phyloP scores from a whole-genome alignment of 2,329 filamentous ascomycete species.

The Phialophora tarda region DNA sequence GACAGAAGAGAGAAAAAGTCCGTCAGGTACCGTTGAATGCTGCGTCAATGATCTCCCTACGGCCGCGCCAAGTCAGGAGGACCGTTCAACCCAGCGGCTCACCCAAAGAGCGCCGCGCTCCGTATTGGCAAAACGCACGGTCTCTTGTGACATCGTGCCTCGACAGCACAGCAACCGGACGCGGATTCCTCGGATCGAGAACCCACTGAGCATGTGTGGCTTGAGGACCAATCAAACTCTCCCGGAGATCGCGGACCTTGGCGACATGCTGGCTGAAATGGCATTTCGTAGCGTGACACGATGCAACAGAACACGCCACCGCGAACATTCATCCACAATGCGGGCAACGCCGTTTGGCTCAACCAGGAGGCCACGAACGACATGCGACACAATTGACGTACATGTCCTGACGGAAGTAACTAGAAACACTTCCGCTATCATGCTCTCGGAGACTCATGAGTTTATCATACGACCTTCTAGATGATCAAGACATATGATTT shows the following conservation, averaged over 20 bases:
- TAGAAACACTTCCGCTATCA: not conserved
- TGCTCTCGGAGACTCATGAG: slow-evolving; percentile 13
- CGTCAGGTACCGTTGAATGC: too few species aligned
- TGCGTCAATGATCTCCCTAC: too few species aligned
- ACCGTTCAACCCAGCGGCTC: not conserved
- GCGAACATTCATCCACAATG: not conserved
- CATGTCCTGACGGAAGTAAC: slow-evolving; percentile 1
- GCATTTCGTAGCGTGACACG: not conserved
- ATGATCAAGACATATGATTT: not conserved
- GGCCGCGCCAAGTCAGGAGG: too few species aligned
- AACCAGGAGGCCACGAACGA: not conserved
- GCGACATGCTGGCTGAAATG: not conserved
- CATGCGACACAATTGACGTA: not conserved
- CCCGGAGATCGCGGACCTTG: too few species aligned
- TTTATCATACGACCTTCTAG: slow-evolving; percentile 20
- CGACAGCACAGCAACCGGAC: not conserved
- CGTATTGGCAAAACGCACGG: not conserved
- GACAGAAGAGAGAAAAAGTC: too few species aligned
- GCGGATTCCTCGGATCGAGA: not conserved
- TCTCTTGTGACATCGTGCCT: not conserved
- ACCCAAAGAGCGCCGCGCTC: not conserved
- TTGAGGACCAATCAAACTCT: not conserved
- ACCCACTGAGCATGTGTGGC: not conserved
- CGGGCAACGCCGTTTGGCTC: not conserved
- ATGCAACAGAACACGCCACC: not conserved